Conservation (phyloP, 345 rosid genomes). For the Pugionium dolabratum region DNA sequence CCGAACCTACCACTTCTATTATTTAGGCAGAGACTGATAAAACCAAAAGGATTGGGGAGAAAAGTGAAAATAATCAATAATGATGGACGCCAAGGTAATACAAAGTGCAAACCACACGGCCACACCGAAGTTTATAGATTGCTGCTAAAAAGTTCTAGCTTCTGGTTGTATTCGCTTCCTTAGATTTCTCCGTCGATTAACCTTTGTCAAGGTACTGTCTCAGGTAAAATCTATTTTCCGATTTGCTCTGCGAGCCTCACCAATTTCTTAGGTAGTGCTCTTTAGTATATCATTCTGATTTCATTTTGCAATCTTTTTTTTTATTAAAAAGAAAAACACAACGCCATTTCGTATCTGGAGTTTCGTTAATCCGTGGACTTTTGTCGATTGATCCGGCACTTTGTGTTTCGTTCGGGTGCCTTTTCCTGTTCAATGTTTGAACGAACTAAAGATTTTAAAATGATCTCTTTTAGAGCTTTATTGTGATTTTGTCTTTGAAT, state of each 20-base stretch:
- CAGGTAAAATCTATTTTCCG: constrained; percentile 16
- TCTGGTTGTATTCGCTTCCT: constrained; percentile 4
- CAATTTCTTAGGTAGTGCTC: not conserved
- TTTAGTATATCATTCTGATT: not conserved
- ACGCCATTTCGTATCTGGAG: not conserved
- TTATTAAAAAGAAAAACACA: not conserved
- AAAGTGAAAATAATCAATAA: not conserved
- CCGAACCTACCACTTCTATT: not conserved
- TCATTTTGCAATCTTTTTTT: not conserved
- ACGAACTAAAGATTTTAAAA: not conserved
- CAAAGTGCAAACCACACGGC: constrained; percentile 7
- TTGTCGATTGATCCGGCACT: constrained; percentile 13
- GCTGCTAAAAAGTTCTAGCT: not conserved
- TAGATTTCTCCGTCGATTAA: constrained; percentile 33
- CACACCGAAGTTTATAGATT: constrained; percentile 20
- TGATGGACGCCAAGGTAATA: not conserved
- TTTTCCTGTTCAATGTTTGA: constrained; percentile 1
- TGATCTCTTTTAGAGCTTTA: constrained; percentile 6
- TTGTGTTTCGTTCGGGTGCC: not conserved
- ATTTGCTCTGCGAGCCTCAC: not conserved
- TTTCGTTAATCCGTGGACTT: constrained; percentile 7
- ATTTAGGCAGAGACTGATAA: not conserved
- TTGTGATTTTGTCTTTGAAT: constrained; percentile 6
- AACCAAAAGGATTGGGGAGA: constrained; percentile 17
- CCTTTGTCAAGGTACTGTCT: constrained; percentile 7